Conservation (phyloP, 129 eudicot genomes). For the Arctium minus region DNA sequence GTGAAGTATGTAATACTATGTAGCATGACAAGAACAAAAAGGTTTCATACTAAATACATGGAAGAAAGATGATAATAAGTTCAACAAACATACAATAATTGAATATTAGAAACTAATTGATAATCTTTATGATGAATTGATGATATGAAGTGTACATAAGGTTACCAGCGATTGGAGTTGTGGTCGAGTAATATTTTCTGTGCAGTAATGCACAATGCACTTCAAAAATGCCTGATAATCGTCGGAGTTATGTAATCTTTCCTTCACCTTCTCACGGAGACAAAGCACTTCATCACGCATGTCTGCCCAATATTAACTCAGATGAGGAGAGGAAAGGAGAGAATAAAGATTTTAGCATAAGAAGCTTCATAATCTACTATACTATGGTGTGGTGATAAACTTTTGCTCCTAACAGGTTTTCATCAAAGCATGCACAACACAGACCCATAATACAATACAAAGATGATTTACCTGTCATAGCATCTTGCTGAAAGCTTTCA, state of each 20-base stretch:
- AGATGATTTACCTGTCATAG: not conserved
- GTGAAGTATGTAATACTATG: not conserved
- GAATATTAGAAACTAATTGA: not conserved
- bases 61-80: not conserved
- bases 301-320: slow-evolving; percentile 36
- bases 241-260: slow-evolving; percentile 43
- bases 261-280: slow-evolving; percentile 69
- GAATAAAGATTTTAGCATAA: slow-evolving; percentile 2
- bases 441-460: not conserved
- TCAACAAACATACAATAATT: not conserved
- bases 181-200: slow-evolving; percentile 48
- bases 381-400: not conserved
- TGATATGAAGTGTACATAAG: slow-evolving; percentile 8
- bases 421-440: not conserved
- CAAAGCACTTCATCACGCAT: slow-evolving; percentile 47
- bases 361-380: not conserved
- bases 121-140: not conserved
- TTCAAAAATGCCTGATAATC: slow-evolving; percentile 52
- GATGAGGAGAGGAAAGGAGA: not conserved
- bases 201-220: slow-evolving; percentile 57
- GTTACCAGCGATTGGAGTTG: slow-evolving; percentile 60
- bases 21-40: not conserved
- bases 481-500: not conserved
- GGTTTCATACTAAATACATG: not conserved
- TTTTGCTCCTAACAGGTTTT: not conserved